Base-by-base conservation (phyloP, 2,329 filamentous ascomycete species). In the Biscogniauxia marginata region DNA sequence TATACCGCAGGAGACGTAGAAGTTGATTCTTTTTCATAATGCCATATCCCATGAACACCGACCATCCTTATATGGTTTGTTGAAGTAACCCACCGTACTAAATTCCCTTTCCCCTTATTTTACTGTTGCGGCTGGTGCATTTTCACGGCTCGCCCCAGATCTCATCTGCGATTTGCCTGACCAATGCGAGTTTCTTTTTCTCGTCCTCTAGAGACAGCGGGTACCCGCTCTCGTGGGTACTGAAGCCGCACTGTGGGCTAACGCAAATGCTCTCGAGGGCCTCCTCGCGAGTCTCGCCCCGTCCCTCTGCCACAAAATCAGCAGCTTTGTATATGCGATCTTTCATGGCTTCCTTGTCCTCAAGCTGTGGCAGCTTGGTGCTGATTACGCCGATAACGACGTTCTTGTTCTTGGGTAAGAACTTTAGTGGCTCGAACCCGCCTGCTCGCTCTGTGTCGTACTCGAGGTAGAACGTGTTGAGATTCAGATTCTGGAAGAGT, bases 171-270 rank as follows among this genome's bases (percentile, higher is more conserved):
- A 93, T 84, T 64, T 84, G 78, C 61, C 88, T 82, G 18, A 92
- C 87, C 52, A 93, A 74, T 62, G 82, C 77, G 66, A 93, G 73
- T 77, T 92, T 93, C 71, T 82, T 84, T 74, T 84, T 84, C 85
- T 92, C 87, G 59, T 89, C 88, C 47, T 89, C 83, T 60, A 84
- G 77, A 20, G 79, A 82, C 53, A 93, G 77, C 13, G 84, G 81
- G 68, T 93, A 91, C 0, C 89, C 89, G 65, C 82, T 85, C 63
- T 87, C 84, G 69, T 93, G 89, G 34, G 85, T 90, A 34, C 88
- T 89, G 71, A 89, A 89, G 5, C 86, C 87, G 69, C 87, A 90
- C 75, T 91, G 88, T 0, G 88, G 87, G 67, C 84, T 88, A 18
- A 90, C 81, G 53, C 81, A 80, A 49, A 92, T 75, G 63, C 86